phyloP scores from a whole-genome alignment of 345 rosid genomes.

The Eutrema heterophyllum region DNA sequence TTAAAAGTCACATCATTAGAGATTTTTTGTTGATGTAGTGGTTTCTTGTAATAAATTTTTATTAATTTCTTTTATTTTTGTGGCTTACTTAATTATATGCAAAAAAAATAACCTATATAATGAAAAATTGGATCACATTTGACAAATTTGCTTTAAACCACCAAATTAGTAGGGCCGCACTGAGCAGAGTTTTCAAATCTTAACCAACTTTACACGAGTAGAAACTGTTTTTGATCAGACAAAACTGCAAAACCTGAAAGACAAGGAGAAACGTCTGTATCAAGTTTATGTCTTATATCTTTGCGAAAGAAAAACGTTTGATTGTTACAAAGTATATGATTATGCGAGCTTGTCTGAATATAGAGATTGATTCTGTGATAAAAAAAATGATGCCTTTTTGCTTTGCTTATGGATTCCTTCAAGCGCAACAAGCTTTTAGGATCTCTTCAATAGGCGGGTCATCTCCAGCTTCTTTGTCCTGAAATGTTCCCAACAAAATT shows the following conservation, averaged over 20 bases:
- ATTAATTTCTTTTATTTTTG: too few relatives aligned
- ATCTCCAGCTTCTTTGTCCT: conserved; percentile 97
- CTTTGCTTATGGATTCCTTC: conserved; percentile 21
- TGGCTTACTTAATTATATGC: too few relatives aligned
- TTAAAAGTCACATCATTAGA: too few relatives aligned
- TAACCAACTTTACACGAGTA: not conserved
- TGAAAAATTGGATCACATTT: too few relatives aligned
- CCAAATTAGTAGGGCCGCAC: too few relatives aligned
- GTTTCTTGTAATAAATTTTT: too few relatives aligned
- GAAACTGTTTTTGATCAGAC: not conserved
- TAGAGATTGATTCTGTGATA: not conserved
- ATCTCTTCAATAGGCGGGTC: conserved; percentile 72
- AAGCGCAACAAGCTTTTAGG: conserved; percentile 66
- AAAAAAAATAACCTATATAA: too few relatives aligned
- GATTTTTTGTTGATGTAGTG: too few relatives aligned
- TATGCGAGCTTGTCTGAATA: not conserved
- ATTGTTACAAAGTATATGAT: not conserved
- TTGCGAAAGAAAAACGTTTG: not conserved
- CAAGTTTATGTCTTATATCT: not conserved
- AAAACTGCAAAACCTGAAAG: not conserved
- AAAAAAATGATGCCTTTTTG: not conserved
- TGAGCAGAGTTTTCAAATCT: not conserved
- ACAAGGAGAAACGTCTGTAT: not conserved
- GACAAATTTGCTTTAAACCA: too few relatives aligned
- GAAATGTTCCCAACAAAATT: not conserved